Evolutionary conservation across 225 moss, liverwort and hornwort species (phyloP), one percentile per base, ranked within the genome.

Genomic region (Sphagnum tenellum): DNA sequence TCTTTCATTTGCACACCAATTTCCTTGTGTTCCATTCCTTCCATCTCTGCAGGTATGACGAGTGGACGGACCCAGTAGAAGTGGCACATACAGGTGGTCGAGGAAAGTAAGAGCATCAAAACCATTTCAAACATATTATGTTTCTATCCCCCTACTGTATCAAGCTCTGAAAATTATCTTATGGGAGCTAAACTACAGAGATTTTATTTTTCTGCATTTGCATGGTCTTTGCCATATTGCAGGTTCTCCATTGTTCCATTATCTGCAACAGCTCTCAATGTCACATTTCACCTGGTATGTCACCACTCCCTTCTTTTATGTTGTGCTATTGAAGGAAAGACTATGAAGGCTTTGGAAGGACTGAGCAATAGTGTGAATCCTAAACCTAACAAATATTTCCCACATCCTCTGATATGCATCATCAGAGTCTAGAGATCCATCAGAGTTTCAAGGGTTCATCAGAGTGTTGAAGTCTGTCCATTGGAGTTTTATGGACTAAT

Each of bases 31-130:
- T 29, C 29, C 29, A 29, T 29, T 29, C 29, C 29, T 29, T 29
- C 29, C 29, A 29, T 29, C 29, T n/a, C 13, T 45, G 53, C 72
- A 82, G 82, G 45, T 81, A 75, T 29, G 85, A 81, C 61, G 76
- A 81, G 62, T 86, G 81, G 81, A 79, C 74, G 6, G 81, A 81
- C 65, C 85, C 85, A 12, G 67, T 81, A 8, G 85, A 86, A 71
- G 74, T 81, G 5, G 81, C 81, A 12, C 81, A 86, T 56, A 72
- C 75, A 12, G 85, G 81, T 50, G 79, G 85, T 46, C 65, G 85
- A 63, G 81, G 85, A 69, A 81, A 81, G 85, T 83, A 71, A 76
- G 76, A 44, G 13, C n/a, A 47, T 14, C 49, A 29, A 29, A 29
- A 29, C 29, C 1, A 29, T 29, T 29, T 29, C 29, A 1, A 29